phyloP scores from a whole-genome alignment of 352 stramenopile genomes.

The Thalassiosira oceanica region DNA sequence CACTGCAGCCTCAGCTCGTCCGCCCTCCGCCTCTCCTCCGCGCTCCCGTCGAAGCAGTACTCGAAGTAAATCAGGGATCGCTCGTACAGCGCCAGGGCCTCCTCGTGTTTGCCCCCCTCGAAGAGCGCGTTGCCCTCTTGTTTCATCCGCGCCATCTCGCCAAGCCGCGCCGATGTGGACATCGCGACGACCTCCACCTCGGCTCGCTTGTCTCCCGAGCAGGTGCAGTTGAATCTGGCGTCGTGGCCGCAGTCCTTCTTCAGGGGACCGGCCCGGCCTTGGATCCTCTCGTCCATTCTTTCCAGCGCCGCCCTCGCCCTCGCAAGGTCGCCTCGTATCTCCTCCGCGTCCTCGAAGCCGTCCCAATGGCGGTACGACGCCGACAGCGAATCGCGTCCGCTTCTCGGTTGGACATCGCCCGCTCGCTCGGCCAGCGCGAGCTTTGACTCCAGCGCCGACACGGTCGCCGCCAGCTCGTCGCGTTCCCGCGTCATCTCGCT shows the following conservation, averaged over 20 bases:
- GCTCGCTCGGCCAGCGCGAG: conserved; percentile 2
- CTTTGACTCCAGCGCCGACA: conserved; percentile 5
- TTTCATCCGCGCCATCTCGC: conserved; percentile 32
- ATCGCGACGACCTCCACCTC: conserved; percentile 29
- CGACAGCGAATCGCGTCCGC: neutral
- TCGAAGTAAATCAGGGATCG: conserved; percentile 37
- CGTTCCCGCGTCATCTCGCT: conserved; percentile 16
- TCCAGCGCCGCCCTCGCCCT: conserved; percentile 2
- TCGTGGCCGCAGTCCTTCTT: neutral
- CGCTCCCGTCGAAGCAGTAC: conserved; percentile 33
- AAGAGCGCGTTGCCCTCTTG: conserved; percentile 25
- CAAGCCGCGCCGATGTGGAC: conserved; percentile 15
- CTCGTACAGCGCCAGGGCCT: conserved; percentile 23
- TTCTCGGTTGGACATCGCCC: neutral
- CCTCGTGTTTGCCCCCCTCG: conserved; percentile 4
- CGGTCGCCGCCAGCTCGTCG: conserved; percentile 1
- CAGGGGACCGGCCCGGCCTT: neutral
- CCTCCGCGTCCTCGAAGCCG: conserved; percentile 12
- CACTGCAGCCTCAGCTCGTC: conserved; percentile 29
- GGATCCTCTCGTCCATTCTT: conserved; percentile 21
- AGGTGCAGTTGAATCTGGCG: conserved; percentile 9
- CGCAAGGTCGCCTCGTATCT: conserved; percentile 15
- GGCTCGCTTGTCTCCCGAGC: conserved; percentile 16
- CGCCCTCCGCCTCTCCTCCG: neutral
- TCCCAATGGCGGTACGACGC: conserved; percentile 24